Conservation (phyloP, 2,329 filamentous ascomycete species). For the Cytospora piceae region DNA sequence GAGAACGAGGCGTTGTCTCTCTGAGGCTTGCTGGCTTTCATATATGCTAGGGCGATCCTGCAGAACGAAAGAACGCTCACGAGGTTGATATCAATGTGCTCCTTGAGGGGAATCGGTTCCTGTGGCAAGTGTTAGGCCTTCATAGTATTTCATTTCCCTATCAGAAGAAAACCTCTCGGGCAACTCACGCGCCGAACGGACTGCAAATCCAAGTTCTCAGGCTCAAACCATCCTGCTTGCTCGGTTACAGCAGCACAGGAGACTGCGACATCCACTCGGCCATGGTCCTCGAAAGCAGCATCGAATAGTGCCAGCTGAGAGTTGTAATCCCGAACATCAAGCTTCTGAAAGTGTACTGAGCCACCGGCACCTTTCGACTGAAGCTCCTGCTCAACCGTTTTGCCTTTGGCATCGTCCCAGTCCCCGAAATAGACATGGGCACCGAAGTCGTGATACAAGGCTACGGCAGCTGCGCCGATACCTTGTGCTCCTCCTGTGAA, state of each 20-base stretch:
- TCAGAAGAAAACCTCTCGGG: conserved; percentile 1
- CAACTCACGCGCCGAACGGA: conserved; percentile 44
- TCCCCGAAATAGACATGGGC: conserved; percentile 38
- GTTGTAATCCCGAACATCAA: conserved; percentile 51
- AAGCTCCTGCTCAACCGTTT: conserved; percentile 28
- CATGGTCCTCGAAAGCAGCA: conserved; percentile 47
- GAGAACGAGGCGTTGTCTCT: conserved; percentile 7
- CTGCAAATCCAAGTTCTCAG: conserved; percentile 44
- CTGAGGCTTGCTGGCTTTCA: conserved; percentile 41
- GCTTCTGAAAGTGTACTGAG: conserved; percentile 43
- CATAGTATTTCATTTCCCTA: too few species aligned
- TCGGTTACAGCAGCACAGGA: conserved; percentile 50
- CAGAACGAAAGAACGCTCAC: conserved; percentile 51
- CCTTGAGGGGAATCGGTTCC: conserved; percentile 41
- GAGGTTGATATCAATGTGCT: conserved; percentile 51
- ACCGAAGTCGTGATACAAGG: conserved; percentile 32
- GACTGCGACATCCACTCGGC: conserved; percentile 52
- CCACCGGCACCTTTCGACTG: conserved; percentile 25
- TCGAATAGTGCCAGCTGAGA: conserved; percentile 52
- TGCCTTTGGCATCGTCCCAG: conserved; percentile 34
- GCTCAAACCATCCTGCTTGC: conserved; percentile 49
- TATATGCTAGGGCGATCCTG: conserved; percentile 53
- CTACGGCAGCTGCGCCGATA: conserved; percentile 36
- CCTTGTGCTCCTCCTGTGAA: conserved; percentile 35
- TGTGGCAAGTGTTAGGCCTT: conserved; percentile 2